phyloP scores from a whole-genome alignment of 305 asterid genomes.

The Fraxinus ornus region DNA sequence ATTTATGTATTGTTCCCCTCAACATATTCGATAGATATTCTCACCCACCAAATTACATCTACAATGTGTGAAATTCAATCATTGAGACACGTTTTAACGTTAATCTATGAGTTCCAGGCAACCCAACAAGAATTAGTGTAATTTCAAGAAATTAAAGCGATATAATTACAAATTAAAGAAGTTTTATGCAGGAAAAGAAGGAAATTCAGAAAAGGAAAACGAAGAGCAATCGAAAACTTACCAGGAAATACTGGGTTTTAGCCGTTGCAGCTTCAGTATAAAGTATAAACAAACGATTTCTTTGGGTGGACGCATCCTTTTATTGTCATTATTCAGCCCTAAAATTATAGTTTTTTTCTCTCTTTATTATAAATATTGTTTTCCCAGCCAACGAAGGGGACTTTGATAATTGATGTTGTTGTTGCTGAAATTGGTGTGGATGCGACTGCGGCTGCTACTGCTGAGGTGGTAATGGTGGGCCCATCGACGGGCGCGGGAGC shows the following conservation, averaged over 20 bases:
- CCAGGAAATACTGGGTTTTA: background rate
- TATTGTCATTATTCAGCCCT: background rate
- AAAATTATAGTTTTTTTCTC: too few species aligned
- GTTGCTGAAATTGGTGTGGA: too few species aligned
- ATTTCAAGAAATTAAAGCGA: background rate
- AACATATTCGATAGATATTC: background rate
- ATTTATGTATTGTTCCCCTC: background rate
- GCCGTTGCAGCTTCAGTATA: background rate
- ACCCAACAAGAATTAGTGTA: background rate
- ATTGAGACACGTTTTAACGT: background rate
- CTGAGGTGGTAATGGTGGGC: too few species aligned
- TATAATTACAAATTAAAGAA: background rate
- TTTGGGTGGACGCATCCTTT: background rate
- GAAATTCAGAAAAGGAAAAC: background rate
- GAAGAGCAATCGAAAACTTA: background rate
- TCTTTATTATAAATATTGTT: too few species aligned
- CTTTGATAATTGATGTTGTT: too few species aligned
- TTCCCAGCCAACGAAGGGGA: too few species aligned
- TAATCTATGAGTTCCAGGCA: background rate
- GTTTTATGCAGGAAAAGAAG: background rate
- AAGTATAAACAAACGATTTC: background rate
- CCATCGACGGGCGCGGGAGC: too few species aligned
- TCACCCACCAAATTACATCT: slow-evolving; percentile 1
- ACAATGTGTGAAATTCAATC: background rate
- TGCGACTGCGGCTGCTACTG: too few species aligned